A percentile compares a stretch with the other conserved stretches of the same genome.
Evolutionary conservation across 2,329 filamentous ascomycete species (phyloP).

Genomic region (Neodidymelliopsis sp.): DNA sequence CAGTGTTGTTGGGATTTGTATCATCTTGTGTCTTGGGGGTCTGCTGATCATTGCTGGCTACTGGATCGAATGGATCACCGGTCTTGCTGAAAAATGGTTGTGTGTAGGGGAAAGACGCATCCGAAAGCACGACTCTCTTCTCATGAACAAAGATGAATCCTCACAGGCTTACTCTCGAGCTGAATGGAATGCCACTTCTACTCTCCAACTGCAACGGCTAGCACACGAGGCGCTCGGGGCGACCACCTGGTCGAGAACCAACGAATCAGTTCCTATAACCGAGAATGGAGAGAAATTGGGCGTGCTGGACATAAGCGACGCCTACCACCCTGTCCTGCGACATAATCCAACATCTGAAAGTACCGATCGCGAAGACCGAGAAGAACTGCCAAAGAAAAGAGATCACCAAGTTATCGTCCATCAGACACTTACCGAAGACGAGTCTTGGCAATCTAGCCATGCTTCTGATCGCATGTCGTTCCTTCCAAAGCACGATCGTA

Average conservation of each 20-base stretch:
- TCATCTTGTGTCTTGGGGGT: not conserved
- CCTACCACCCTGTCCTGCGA: not conserved
- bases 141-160: not conserved
- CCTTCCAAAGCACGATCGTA: too few species aligned
- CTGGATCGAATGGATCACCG: not conserved
- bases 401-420: too few species aligned
- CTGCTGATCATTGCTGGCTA: not conserved
- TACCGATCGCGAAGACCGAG: too few species aligned
- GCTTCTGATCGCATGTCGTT: too few species aligned
- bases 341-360: too few species aligned
- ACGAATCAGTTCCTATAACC: conserved; percentile 20
- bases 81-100: not conserved
- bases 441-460: too few species aligned
- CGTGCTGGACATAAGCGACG: conserved; percentile 5
- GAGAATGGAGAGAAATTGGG: conserved; percentile 8
- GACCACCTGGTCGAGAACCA: conserved; percentile 22
- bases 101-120: not conserved
- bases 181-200: conserved; percentile 26
- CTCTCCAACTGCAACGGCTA: conserved; percentile 27
- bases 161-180: conserved; percentile 1
- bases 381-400: too few species aligned
- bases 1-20: not conserved
- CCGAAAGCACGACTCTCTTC: not conserved
- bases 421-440: too few species aligned
- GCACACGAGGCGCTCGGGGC: conserved; percentile 23